Evolutionary conservation across 78 protist species (phyloP), one percentile per base, ranked within the genome.

Genomic region (Chrysochromulina parva): DNA sequence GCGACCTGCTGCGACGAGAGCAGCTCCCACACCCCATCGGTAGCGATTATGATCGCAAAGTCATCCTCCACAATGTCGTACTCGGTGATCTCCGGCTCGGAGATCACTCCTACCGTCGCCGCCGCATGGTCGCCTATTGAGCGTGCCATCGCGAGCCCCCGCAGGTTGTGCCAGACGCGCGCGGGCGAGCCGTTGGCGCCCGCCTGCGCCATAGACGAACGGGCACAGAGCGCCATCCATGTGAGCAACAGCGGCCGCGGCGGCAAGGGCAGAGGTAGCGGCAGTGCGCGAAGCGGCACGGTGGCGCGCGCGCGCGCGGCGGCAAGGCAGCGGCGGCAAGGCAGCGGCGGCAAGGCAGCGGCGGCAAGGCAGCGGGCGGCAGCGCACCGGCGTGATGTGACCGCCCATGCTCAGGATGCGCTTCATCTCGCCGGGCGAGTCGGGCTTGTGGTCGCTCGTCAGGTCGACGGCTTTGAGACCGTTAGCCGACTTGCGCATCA

Each of bases 81-180:
- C 60, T 78, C 58, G 60, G 59, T 53, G 16, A 78, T 22, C 47
- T 78, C 86, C 19, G 86, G 86, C 62, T 78, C 86, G 60, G 86
- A 47, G 86, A 78, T 53, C 11, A 78, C 86, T 10, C 86, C 86
- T 19, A 78, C 86, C 16, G 86, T 53, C 16, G 86, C 59, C 3
- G 86, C 86, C 38, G n/a, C 38, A 62, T 78, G 86, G 47, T 78
- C 86, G 57, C 86, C 86, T 6, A 78, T 78, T 6, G 86, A 78
- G 86, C 86, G 86, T 11, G 86, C 57, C 86, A 78, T 78, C 24
- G 86, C 86, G 10, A 78, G 86, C 14, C 86, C 86, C 62, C 86
- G 86, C 22, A 78, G 26, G 47, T 78, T 78, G 38, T 78, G 86
- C 86, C 86, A 78, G 3, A 78, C 86, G 86, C 86, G 86, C 62